These are phyloP conservation scores for Astraeus odoratus DNA, from an alignment of 768 basidiomycete species.

Conservation along the genomic window DNA sequence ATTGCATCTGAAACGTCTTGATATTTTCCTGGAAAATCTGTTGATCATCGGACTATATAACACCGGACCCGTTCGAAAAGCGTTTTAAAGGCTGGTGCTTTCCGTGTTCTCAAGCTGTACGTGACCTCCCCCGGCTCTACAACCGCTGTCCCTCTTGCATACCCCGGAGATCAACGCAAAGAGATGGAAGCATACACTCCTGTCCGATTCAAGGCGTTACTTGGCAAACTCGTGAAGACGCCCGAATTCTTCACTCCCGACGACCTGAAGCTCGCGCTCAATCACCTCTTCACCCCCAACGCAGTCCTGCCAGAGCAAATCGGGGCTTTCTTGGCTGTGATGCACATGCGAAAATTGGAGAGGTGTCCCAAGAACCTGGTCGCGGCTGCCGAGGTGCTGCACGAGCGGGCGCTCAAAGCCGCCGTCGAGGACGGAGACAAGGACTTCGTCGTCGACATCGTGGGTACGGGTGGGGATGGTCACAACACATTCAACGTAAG, in stretches of 20 bases:
- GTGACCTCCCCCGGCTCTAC: too few species aligned
- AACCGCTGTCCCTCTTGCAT: neutral
- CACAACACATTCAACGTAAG: constrained; percentile 97
- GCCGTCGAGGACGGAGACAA: constrained; percentile 48
- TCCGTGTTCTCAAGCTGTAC: too few species aligned
- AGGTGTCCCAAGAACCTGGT: constrained; percentile 68
- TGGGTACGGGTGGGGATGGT: constrained; percentile 70
- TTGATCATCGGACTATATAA: too few species aligned
- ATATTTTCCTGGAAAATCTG: too few species aligned
- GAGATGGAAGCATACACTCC: constrained; percentile 27
- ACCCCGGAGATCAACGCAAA: neutral
- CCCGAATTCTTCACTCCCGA: constrained; percentile 76
- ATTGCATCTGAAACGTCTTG: too few species aligned
- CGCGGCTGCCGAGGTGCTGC: constrained; percentile 70
- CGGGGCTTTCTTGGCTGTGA: constrained; percentile 83
- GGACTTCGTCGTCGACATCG: constrained; percentile 60
- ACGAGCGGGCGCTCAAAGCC: constrained; percentile 59
- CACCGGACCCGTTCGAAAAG: too few species aligned
- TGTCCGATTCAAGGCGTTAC: constrained; percentile 65
- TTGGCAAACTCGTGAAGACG: constrained; percentile 72
- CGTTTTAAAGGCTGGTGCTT: too few species aligned
- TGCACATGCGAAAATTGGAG: constrained; percentile 77
- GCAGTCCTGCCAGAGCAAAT: constrained; percentile 66
- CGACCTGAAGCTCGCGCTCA: constrained; percentile 68
- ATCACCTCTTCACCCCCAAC: constrained; percentile 65